Percentiles rank a stretch among this genome's conserved stretches.
phyloP scores from a whole-genome alignment of 2,329 filamentous ascomycete species.

The Verticillium isaacii region DNA sequence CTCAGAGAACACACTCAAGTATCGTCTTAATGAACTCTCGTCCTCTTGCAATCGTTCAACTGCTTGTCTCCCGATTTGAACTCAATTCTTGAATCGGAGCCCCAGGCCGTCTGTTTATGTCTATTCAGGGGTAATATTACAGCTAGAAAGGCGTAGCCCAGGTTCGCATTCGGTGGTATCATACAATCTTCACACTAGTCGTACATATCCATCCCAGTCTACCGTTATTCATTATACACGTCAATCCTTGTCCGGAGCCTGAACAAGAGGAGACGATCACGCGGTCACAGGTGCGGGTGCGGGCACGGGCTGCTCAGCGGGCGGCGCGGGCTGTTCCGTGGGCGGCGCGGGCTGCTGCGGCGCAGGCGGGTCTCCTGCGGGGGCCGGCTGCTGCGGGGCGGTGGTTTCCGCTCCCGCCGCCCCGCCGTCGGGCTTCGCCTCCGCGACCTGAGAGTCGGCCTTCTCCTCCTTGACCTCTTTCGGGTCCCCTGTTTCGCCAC shows the following conservation, averaged over 20 bases:
- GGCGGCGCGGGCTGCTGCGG: neutral
- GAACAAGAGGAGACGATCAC: neutral
- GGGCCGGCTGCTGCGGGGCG: neutral
- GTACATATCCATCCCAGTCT: neutral
- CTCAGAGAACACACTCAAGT: neutral
- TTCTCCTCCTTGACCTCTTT: neutral
- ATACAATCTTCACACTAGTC: neutral
- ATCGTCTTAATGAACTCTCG: no score
- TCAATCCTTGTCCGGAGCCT: neutral
- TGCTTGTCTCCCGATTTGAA: no score
- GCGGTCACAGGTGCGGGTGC: neutral
- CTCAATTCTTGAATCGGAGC: no score
- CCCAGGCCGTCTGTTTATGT: neutral
- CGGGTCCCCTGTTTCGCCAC: neutral
- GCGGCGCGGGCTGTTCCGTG: neutral
- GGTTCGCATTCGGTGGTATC: neutral
- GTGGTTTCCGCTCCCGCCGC: neutral
- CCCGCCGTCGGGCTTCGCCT: neutral
- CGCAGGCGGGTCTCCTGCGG: neutral
- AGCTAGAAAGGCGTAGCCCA: neutral
- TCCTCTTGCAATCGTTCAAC: no score
- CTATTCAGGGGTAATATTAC: neutral
- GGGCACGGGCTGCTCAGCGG: neutral
- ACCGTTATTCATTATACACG: neutral
- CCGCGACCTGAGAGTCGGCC: neutral